phyloP scores from a whole-genome alignment of 2,329 filamentous ascomycete genomes.

The Alternaria sp. region DNA sequence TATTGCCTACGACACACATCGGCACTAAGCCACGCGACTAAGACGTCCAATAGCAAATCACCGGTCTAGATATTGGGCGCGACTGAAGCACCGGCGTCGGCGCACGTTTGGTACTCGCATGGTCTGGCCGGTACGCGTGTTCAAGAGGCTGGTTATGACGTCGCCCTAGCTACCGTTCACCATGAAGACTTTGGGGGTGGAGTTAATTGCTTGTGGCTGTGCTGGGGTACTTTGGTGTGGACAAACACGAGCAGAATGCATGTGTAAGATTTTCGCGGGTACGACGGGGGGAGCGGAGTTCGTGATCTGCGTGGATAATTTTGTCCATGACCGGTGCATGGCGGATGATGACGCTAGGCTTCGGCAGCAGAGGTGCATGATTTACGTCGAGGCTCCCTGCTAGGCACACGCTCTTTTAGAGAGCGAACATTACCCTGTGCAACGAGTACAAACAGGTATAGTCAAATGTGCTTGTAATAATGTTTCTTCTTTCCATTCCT shows the following conservation, averaged over 20 bases:
- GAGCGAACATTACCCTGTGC: neutral
- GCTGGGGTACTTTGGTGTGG: neutral
- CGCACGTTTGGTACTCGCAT: constrained; percentile 9
- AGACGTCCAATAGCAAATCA: constrained; percentile 11
- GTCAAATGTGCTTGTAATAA: neutral
- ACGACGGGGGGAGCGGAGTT: constrained; percentile 3
- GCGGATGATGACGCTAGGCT: neutral
- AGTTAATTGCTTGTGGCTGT: constrained; percentile 7
- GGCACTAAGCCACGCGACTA: constrained; percentile 20
- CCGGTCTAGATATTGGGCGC: constrained; percentile 11
- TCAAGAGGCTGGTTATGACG: constrained; percentile 13
- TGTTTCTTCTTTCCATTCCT: constrained; percentile 22
- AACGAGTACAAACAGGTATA: neutral
- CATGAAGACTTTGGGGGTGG: neutral
- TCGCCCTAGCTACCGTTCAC: constrained; percentile 2
- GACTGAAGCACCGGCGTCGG: constrained; percentile 15
- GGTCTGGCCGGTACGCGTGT: constrained; percentile 21
- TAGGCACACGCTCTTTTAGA: neutral
- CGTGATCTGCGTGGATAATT: constrained; percentile 7
- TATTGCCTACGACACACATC: constrained; percentile 20
- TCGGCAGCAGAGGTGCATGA: constrained; percentile 1
- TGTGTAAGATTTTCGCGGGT: constrained; percentile 2
- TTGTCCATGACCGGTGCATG: neutral
- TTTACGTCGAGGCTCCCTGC: neutral
- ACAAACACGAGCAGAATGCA: neutral